Percentiles rank a stretch among this genome's conserved stretches.
Evolutionary conservation across 2,329 filamentous ascomycete species (phyloP).

Genomic region (Cryphonectria carpinicola): DNA sequence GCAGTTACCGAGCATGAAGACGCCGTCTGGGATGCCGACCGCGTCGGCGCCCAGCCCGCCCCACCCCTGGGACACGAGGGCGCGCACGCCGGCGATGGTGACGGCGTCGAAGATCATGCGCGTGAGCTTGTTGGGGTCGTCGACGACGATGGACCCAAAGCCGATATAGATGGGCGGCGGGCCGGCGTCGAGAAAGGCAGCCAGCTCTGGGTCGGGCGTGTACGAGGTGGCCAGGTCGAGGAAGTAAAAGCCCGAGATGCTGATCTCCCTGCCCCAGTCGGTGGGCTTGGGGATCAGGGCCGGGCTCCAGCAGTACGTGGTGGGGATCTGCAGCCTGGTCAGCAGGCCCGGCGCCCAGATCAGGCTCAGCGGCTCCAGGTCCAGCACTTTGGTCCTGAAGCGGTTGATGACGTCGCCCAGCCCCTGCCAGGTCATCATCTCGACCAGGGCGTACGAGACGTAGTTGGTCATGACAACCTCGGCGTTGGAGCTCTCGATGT

Average conservation of each 20-base stretch:
- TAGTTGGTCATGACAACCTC: conserved; percentile 81
- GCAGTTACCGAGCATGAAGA: conserved; percentile 83
- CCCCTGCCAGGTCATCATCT: conserved; percentile 93
- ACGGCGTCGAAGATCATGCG: conserved; percentile 74
- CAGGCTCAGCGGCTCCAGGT: conserved; percentile 75
- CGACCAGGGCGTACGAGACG: conserved; percentile 80
- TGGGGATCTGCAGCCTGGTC: conserved; percentile 75
- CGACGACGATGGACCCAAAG: conserved; percentile 82
- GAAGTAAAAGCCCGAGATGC: conserved; percentile 78
- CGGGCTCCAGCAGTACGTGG: conserved; percentile 92
- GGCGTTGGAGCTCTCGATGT: conserved; percentile 76
- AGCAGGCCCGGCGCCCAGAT: conserved; percentile 84
- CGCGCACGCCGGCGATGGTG: conserved; percentile 68
- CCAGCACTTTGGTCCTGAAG: conserved; percentile 75
- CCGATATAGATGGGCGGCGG: conserved; percentile 80
- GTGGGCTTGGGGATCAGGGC: conserved; percentile 62
- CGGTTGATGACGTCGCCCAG: conserved; percentile 89
- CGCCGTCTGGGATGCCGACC: conserved; percentile 70
- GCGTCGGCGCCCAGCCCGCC: conserved; percentile 78
- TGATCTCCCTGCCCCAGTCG: conserved; percentile 75
- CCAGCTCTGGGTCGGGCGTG: conserved; percentile 66
- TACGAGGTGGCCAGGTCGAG: conserved; percentile 70
- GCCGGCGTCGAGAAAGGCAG: conserved; percentile 67
- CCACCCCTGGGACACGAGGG: conserved; percentile 86
- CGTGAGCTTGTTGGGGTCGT: conserved; percentile 74